Base-by-base conservation (phyloP, 2,329 filamentous ascomycete species). In the Ophiostoma ulmi region DNA sequence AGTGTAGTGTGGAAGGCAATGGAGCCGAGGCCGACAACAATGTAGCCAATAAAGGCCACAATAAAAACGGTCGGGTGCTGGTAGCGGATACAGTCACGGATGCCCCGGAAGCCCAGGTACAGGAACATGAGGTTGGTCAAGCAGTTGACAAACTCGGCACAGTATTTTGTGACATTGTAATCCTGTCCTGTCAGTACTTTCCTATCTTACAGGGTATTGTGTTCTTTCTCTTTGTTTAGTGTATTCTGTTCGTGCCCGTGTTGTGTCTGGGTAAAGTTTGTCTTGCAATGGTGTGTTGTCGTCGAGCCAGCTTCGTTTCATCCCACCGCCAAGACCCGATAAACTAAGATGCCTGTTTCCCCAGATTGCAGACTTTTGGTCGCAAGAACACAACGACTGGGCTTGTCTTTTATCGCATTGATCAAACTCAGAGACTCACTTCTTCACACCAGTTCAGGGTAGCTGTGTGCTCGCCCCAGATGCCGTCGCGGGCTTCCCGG, bases 41-140 rank as follows among this genome's bases (percentile, higher is more conserved):
- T 79, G 74, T 87, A 87, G 35, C 85, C 85, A 20, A 83, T 67
- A 70, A 81, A 86, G n/a, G 81, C 84, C 3, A 96, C 81, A 68
- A 91, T 77, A 80, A 96, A 97, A 72, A 97, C 90, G 17, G 80
- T 81, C 70, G 93, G 91, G 79, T 97, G 92, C 20, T 85, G 84
- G 79, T 96, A 84, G 73, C 84, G 85, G 55, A 90, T 77, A 78
- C 92, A 96, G 78, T 89, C 93, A 70, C 83, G 81, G 73, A 95
- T 87, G 35, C 94, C 94, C 77, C 90, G 90, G 74, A 87, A 80
- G 8, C 92, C 92, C 26, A 97, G 85, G 78, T 85, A 91, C 75
- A 97, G 83, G 79, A 97, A 97, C 35, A 95, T 81, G 3, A 91
- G 78, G 78, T 97, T 97, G 44, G 93, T 97, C 41, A 94, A 76